Evolutionary conservation across 2,329 filamentous ascomycete genomes (phyloP).

Genomic region (Penicillium sp.): DNA sequence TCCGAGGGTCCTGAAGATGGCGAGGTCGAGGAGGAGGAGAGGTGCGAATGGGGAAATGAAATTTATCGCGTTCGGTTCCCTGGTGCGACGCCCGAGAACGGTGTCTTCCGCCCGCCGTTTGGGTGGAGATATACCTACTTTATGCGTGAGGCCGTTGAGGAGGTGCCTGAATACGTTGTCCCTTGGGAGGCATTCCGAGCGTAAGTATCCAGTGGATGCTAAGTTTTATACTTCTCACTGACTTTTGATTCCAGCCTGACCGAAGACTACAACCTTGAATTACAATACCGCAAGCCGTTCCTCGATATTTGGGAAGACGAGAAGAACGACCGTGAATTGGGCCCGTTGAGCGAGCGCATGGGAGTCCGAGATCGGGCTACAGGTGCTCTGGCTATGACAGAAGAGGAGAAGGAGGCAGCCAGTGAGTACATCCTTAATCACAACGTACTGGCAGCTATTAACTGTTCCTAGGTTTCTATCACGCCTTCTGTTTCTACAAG

Average conservation of each 20-base stretch:
- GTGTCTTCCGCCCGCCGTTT: slow-evolving; percentile 88
- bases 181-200: slow-evolving; percentile 98
- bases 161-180: slow-evolving; percentile 95
- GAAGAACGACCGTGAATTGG: slow-evolving; percentile 78
- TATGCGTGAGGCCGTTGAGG: slow-evolving; percentile 91
- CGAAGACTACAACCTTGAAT: slow-evolving; percentile 93
- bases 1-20: slow-evolving; percentile 43
- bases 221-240: not conserved
- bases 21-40: slow-evolving; percentile 61
- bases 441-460: slow-evolving; percentile 5
- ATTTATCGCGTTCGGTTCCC: slow-evolving; percentile 92
- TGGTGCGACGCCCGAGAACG: slow-evolving; percentile 76
- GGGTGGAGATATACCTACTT: slow-evolving; percentile 99
- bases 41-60: slow-evolving; percentile 83
- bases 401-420: slow-evolving; percentile 89
- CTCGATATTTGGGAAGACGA: slow-evolving; percentile 88
- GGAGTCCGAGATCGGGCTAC: slow-evolving; percentile 73
- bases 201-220: slow-evolving; percentile 27
- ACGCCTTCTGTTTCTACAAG: slow-evolving; percentile 97
- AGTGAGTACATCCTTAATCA: slow-evolving; percentile 42
- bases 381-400: slow-evolving; percentile 67
- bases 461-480: slow-evolving; percentile 64
- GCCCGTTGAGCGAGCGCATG: slow-evolving; percentile 92
- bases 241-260: slow-evolving; percentile 56
- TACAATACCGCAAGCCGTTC: slow-evolving; percentile 92